Percentiles rank a stretch among this genome's conserved stretches.
phyloP scores from a whole-genome alignment of 352 stramenopile species.

The Globisporangium nagaii region DNA sequence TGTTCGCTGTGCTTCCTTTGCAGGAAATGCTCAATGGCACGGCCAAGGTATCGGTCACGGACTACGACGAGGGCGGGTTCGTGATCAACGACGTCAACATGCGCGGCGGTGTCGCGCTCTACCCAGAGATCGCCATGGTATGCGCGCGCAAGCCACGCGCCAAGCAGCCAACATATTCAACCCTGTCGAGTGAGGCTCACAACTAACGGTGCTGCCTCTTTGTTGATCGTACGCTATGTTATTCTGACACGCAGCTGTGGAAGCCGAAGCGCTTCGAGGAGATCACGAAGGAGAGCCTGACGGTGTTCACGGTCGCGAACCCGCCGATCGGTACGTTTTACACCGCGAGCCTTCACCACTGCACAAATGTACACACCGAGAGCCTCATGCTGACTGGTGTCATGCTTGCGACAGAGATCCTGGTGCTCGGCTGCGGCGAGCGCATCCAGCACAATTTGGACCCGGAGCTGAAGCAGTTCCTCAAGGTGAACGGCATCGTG shows the following conservation, averaged over 20 bases:
- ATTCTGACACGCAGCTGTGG: conserved; percentile 80
- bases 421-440: conserved; percentile 72
- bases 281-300: conserved; percentile 73
- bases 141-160: not conserved
- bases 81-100: conserved; percentile 84
- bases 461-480: conserved; percentile 58
- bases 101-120: conserved; percentile 64
- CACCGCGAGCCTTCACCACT: too few species aligned
- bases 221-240: too few species aligned
- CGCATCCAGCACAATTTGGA: conserved; percentile 57
- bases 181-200: too few species aligned
- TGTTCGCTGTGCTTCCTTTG: not conserved
- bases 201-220: too few species aligned
- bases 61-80: conserved; percentile 84
- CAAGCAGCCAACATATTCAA: not conserved
- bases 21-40: conserved; percentile 84
- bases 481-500: conserved; percentile 81
- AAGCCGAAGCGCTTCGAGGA: conserved; percentile 72
- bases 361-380: too few species aligned
- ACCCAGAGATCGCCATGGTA: conserved; percentile 78
- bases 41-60: conserved; percentile 68
- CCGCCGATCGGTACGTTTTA: conserved; percentile 53
- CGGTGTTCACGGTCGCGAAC: conserved; percentile 72
- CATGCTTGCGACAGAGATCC: conserved; percentile 41
- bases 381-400: not conserved